A percentile compares a stretch with the other conserved stretches of the same genome.
Evolutionary conservation across 805 yeast genomes (phyloP).

Genomic region (Kodamaea leandrae): DNA sequence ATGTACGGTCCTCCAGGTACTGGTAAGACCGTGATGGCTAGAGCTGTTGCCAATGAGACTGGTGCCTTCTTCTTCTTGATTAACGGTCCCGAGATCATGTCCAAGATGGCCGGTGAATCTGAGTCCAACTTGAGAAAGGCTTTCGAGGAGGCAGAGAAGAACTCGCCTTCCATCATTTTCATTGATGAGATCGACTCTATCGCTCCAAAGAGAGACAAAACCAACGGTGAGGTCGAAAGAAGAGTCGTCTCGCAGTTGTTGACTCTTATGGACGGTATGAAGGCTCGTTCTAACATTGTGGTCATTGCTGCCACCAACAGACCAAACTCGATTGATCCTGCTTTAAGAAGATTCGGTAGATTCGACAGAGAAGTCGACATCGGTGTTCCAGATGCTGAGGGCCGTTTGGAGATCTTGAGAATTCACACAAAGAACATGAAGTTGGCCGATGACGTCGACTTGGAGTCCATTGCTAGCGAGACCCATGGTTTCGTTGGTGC

Average conservation of each 20-base stretch:
- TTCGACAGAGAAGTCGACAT: slow-evolving; percentile 85
- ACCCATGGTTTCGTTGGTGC: slow-evolving; percentile 99
- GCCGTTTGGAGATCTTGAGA: slow-evolving; percentile 93
- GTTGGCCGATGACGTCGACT: slow-evolving; percentile 89
- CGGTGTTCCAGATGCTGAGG: slow-evolving; percentile 96
- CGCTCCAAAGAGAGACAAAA: slow-evolving; percentile 99
- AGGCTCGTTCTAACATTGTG: slow-evolving; percentile 96
- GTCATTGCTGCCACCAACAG: slow-evolving; percentile 97
- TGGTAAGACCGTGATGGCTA: slow-evolving; percentile 98
- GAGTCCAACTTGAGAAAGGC: slow-evolving; percentile 97
- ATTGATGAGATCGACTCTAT: slow-evolving; percentile 98
- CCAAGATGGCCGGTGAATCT: slow-evolving; percentile 99
- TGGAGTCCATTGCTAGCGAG: slow-evolving; percentile 93
- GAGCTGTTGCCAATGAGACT: slow-evolving; percentile 99
- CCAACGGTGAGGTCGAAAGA: slow-evolving; percentile 99
- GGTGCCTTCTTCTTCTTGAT: slow-evolving; percentile 98
- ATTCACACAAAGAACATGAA: slow-evolving; percentile 99
- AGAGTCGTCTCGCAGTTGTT: slow-evolving; percentile 97
- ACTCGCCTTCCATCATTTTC: slow-evolving; percentile 95
- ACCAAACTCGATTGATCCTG: slow-evolving; percentile 84
- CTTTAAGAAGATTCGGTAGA: slow-evolving; percentile 81
- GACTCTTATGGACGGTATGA: slow-evolving; percentile 99
- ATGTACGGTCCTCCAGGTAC: slow-evolving; percentile 99
- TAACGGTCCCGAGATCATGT: slow-evolving; percentile 99
- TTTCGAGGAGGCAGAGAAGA: slow-evolving; percentile 98